Percentiles rank a stretch among this genome's conserved stretches.
Conservation (phyloP, 2,329 filamentous ascomycete genomes). For the Alternaria sp. region DNA sequence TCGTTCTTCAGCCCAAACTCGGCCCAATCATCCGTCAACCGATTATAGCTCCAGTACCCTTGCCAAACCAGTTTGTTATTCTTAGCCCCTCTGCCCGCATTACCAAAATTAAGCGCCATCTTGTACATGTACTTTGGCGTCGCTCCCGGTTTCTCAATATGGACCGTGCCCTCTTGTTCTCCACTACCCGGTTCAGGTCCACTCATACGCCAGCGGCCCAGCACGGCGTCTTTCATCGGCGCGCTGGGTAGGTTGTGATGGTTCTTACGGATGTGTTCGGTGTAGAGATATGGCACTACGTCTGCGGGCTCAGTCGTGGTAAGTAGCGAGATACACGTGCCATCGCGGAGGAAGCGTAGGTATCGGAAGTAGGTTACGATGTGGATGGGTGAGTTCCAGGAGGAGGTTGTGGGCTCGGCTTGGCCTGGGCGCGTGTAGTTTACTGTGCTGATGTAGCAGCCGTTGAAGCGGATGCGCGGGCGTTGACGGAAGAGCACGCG, state of each 20-base stretch:
- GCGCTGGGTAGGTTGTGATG: slow-evolving; percentile 53
- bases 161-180: slow-evolving; percentile 55
- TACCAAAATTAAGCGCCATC: slow-evolving; percentile 76
- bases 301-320: slow-evolving; percentile 83
- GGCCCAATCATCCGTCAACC: slow-evolving; percentile 86
- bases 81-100: slow-evolving; percentile 64
- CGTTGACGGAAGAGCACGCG: slow-evolving; percentile 78
- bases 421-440: slow-evolving; percentile 91
- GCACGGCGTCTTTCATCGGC: slow-evolving; percentile 72
- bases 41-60: slow-evolving; percentile 90
- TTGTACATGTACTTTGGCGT: slow-evolving; percentile 81
- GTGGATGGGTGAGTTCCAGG: slow-evolving; percentile 82
- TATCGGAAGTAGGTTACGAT: slow-evolving; percentile 99
- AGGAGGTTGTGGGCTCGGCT: slow-evolving; percentile 70
- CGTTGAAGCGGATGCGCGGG: slow-evolving; percentile 90
- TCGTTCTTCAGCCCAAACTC: slow-evolving; percentile 75
- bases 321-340: slow-evolving; percentile 79
- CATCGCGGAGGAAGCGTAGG: slow-evolving; percentile 91
- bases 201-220: slow-evolving; percentile 70
- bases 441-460: slow-evolving; percentile 94
- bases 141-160: slow-evolving; percentile 86
- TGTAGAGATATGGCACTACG: slow-evolving; percentile 82
- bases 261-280: slow-evolving; percentile 65
- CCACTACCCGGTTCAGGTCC: slow-evolving; percentile 49
- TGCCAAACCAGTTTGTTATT: slow-evolving; percentile 92